phyloP scores from a whole-genome alignment of 177 flowering plant genomes.

The Vitis hybrid region DNA sequence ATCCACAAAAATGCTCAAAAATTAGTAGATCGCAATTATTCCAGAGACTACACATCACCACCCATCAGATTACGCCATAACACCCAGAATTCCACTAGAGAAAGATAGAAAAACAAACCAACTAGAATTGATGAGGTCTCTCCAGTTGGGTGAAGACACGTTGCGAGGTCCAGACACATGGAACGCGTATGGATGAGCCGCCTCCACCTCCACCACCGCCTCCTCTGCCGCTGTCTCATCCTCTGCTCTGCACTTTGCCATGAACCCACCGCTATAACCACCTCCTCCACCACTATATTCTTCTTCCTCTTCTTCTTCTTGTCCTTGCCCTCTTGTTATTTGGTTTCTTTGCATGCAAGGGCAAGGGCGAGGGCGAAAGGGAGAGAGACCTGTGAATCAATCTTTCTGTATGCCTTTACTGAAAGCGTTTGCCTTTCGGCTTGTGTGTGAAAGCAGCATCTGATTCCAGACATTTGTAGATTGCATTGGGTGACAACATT shows the following conservation, averaged over 20 bases:
- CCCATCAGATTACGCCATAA: background rate
- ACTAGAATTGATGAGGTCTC: constrained; percentile 73
- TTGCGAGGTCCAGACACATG: constrained; percentile 89
- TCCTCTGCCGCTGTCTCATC: constrained; percentile 8
- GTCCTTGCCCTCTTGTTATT: background rate
- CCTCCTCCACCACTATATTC: background rate
- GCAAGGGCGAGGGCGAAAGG: background rate
- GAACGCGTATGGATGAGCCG: constrained; percentile 71
- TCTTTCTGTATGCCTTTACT: background rate
- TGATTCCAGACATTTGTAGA: background rate
- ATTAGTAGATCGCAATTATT: too few species aligned
- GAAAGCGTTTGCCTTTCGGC: too few species aligned
- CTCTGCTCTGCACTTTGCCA: constrained; percentile 25
- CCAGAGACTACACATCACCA: background rate
- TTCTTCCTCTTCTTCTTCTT: background rate
- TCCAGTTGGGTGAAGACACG: constrained; percentile 72
- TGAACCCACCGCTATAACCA: background rate
- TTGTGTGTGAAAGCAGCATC: background rate
- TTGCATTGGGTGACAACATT: too few species aligned
- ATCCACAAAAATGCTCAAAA: too few species aligned
- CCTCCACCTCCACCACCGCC: constrained; percentile 12
- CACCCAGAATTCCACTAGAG: background rate
- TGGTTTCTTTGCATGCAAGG: constrained; percentile 4
- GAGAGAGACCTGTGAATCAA: background rate
- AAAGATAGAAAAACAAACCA: constrained; percentile 38